phyloP scores from a whole-genome alignment of 441 rosid species.

The Eruca vesicaria region DNA sequence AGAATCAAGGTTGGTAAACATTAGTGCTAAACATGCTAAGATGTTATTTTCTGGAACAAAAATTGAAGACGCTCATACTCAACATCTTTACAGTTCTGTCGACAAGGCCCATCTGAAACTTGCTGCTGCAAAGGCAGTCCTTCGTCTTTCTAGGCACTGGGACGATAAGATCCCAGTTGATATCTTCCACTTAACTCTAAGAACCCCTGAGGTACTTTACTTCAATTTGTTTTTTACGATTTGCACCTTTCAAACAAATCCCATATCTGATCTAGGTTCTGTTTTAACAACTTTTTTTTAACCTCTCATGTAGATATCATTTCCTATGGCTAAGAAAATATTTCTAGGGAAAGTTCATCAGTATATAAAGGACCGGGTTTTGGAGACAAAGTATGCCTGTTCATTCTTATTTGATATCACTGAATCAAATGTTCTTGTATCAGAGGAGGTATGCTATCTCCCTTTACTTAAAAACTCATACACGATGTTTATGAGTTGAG shows the following conservation, averaged over 20 bases:
- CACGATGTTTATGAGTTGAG: constrained; percentile 1
- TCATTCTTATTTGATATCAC: constrained; percentile 63
- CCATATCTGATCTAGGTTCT: constrained; percentile 11
- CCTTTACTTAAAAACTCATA: constrained; percentile 19
- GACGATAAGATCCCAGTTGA: constrained; percentile 89
- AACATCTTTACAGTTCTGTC: constrained; percentile 65
- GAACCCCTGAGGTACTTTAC: constrained; percentile 63
- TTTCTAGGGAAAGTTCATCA: constrained; percentile 91
- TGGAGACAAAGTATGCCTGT: constrained; percentile 93
- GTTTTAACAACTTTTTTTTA: constrained; percentile 17
- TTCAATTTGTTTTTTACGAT: constrained; percentile 11
- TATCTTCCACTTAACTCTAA: constrained; percentile 73
- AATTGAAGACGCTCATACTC: constrained; percentile 26
- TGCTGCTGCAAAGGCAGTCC: constrained; percentile 94
- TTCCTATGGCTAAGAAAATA: constrained; percentile 73
- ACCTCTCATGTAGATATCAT: constrained; percentile 59
- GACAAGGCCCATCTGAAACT: constrained; percentile 95
- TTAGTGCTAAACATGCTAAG: constrained; percentile 13
- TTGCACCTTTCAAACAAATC: not conserved
- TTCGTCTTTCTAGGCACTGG: constrained; percentile 93
- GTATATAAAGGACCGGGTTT: constrained; percentile 81
- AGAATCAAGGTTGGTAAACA: constrained; percentile 68
- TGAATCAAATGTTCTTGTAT: constrained; percentile 54
- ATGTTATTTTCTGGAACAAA: constrained; percentile 8
- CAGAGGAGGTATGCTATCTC: constrained; percentile 70